These are phyloP conservation scores for Cyphellophora attinorum DNA, from an alignment of 2,329 filamentous ascomycete species.

Conservation along the genomic window DNA sequence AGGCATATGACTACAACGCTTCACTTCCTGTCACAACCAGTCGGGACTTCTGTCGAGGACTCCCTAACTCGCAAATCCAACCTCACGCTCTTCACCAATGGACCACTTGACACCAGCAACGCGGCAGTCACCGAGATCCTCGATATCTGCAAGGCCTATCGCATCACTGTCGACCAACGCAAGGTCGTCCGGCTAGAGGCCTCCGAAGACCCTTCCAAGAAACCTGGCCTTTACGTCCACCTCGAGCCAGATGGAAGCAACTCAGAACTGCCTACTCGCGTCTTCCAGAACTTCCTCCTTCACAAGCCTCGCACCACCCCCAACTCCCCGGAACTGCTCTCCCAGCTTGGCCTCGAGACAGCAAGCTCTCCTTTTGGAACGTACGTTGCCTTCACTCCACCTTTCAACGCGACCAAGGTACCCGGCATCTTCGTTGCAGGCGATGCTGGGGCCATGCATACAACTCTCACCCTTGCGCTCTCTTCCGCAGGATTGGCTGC, in stretches of 20 bases:
- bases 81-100: slow-evolving; percentile 10
- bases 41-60: not conserved
- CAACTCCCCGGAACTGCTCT: not conserved
- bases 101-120: slow-evolving; percentile 3
- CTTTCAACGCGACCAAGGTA: not conserved
- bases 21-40: slow-evolving; percentile 3
- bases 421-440: not conserved
- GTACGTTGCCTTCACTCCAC: not conserved
- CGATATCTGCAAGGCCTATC: not conserved
- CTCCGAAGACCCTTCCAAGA: not conserved
- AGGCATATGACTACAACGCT: slow-evolving; percentile 5
- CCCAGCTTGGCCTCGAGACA: not conserved
- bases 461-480: not conserved
- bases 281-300: slow-evolving; percentile 5
- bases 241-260: too few relatives aligned
- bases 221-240: slow-evolving; percentile 8
- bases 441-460: not conserved
- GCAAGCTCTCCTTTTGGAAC: not conserved
- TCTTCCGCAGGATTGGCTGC: not conserved
- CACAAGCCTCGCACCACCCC: slow-evolving; percentile 4
- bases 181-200: slow-evolving; percentile 2
- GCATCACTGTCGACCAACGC: slow-evolving; percentile 7
- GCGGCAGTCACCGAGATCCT: slow-evolving; percentile 1
- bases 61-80: slow-evolving; percentile 1
- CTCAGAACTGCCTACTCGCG: not conserved